phyloP scores from a whole-genome alignment of 495 filamentous ascomycete species.

The Sordaria brevicollis region DNA sequence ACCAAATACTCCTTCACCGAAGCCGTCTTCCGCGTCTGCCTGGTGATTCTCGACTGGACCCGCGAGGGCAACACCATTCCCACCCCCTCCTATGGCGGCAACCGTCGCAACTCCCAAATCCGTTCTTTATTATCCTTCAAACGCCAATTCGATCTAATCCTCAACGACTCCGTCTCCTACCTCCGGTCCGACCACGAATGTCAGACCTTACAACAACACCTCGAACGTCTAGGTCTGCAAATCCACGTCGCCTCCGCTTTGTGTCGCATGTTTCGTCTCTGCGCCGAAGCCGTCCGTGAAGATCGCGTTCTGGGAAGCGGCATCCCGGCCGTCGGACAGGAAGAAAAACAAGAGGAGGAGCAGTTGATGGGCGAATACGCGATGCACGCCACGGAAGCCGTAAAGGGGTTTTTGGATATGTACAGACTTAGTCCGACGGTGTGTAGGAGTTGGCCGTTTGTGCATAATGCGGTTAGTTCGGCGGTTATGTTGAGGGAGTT shows the following conservation, averaged over 20 bases:
- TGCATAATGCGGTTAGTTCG: constrained; percentile 2
- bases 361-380: not conserved
- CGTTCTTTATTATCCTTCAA: not conserved
- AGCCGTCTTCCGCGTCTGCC: not conserved
- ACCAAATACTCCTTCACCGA: not conserved
- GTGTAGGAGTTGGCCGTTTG: constrained; percentile 1
- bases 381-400: not conserved
- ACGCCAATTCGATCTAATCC: not conserved
- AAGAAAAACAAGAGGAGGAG: not conserved
- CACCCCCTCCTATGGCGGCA: not conserved
- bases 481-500: not conserved
- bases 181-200: not conserved
- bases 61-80: not conserved
- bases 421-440: not conserved
- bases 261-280: not conserved
- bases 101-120: not conserved
- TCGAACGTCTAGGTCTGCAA: not conserved
- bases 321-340: too few species aligned
- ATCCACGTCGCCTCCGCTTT: not conserved
- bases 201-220: not conserved
- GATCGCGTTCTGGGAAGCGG: too few species aligned
- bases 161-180: not conserved
- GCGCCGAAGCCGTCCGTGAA: not conserved
- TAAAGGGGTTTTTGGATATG: not conserved
- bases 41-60: not conserved